Conservation (phyloP, 306 rosid species). For the Abrus pulchellus region DNA sequence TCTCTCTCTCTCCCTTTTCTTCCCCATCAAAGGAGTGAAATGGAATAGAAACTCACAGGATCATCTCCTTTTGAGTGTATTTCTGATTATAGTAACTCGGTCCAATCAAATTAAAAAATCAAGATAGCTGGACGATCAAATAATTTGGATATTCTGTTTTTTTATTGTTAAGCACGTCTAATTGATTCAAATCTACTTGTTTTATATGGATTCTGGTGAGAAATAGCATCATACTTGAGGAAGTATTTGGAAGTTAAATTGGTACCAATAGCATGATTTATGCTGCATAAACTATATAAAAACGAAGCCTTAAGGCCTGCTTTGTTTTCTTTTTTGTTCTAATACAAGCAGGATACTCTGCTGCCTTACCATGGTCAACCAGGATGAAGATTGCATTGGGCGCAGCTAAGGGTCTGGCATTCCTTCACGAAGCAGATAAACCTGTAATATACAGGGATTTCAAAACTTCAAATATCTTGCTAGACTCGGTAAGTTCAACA, state of each 20-base stretch:
- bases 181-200: conserved; percentile 10
- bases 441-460: conserved; percentile 91
- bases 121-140: neutral
- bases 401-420: conserved; percentile 80
- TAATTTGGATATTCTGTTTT: neutral
- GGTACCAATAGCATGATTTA: neutral
- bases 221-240: neutral
- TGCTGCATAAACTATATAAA: neutral
- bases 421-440: conserved; percentile 79
- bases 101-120: neutral
- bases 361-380: conserved; percentile 77
- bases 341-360: conserved; percentile 64
- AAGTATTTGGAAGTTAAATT: conserved; percentile 15
- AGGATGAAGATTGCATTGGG: conserved; percentile 86
- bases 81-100: neutral
- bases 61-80: neutral
- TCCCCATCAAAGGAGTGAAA: neutral
- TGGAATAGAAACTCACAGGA: neutral
- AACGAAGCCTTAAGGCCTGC: neutral
- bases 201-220: neutral
- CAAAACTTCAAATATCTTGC: conserved; percentile 80
- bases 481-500: conserved; percentile 70
- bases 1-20: neutral
- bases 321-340: conserved; percentile 8
- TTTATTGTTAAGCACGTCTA: neutral